These are phyloP conservation scores for Pachysandra terminalis DNA, from an alignment of 164 flowering plant species.

Conservation along the genomic window DNA sequence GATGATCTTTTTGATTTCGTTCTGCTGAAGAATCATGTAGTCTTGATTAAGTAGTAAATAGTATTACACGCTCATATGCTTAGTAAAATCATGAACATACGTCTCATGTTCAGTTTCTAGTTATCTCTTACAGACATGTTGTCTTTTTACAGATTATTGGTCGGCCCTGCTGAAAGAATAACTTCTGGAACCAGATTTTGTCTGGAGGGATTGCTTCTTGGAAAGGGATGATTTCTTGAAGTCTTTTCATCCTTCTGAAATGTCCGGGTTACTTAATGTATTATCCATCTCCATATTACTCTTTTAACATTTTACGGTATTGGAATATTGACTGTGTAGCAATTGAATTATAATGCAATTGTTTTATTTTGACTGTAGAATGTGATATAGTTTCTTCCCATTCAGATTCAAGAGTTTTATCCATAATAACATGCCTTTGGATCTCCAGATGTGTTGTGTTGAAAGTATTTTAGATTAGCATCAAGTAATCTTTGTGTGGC, in stretches of 20 bases:
- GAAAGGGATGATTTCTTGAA: constrained; percentile 27
- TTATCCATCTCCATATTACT: constrained; percentile 11
- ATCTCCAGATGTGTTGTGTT: not conserved
- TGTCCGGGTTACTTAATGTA: constrained; percentile 58
- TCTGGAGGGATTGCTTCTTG: not conserved
- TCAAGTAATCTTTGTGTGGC: too few species aligned
- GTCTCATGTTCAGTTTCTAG: not conserved
- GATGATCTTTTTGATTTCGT: too few species aligned
- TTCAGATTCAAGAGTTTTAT: not conserved
- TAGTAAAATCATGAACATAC: not conserved
- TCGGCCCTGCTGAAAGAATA: not conserved
- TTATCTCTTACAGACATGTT: not conserved
- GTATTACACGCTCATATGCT: not conserved
- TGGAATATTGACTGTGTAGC: not conserved
- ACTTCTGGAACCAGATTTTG: not conserved
- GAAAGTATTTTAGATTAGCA: too few species aligned
- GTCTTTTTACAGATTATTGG: not conserved
- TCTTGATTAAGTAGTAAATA: too few species aligned
- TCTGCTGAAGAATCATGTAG: too few species aligned
- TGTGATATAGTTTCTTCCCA: not conserved
- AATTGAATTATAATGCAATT: not conserved
- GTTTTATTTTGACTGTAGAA: not conserved
- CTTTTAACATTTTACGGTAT: not conserved
- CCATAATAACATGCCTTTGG: too few species aligned
- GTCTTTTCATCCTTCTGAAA: constrained; percentile 27